phyloP scores from a whole-genome alignment of 106 monocot species.

The Allium fistulosum region DNA sequence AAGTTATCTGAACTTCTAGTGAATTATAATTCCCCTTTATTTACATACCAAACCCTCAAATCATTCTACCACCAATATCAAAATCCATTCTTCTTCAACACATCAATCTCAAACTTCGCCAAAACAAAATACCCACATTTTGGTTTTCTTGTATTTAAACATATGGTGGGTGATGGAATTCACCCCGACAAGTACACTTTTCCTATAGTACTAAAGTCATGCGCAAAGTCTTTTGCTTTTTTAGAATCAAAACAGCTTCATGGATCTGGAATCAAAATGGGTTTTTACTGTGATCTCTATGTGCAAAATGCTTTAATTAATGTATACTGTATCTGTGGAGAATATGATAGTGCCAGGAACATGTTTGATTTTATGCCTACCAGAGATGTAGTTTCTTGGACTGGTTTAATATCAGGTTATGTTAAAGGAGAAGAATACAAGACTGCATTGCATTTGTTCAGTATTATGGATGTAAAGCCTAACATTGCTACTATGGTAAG shows the following conservation, averaged over 20 bases:
- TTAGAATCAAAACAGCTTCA: conserved; percentile 43
- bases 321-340: conserved; percentile 19
- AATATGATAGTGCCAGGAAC: conserved; percentile 12
- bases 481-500: conserved; percentile 53
- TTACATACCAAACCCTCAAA: conserved; percentile 30
- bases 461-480: conserved; percentile 46
- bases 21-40: conserved; percentile 2
- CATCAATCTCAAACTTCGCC: conserved; percentile 28
- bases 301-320: conserved; percentile 48
- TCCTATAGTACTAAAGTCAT: conserved; percentile 36
- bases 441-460: conserved; percentile 36
- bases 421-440: conserved; percentile 43
- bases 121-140: not conserved
- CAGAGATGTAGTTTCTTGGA: conserved; percentile 74
- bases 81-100: conserved; percentile 40
- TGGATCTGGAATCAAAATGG: conserved; percentile 18
- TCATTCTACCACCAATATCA: conserved; percentile 25
- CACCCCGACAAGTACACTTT: conserved; percentile 45
- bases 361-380: conserved; percentile 56
- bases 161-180: conserved; percentile 14
- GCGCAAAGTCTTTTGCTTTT: conserved; percentile 27
- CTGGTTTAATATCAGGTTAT: conserved; percentile 56
- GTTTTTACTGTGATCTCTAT: conserved; percentile 21
- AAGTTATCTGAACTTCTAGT: conserved; percentile 20
- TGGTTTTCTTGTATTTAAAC: conserved; percentile 21